phyloP scores from a whole-genome alignment of 352 stramenopile species.

The Phytophthora colocasiae region DNA sequence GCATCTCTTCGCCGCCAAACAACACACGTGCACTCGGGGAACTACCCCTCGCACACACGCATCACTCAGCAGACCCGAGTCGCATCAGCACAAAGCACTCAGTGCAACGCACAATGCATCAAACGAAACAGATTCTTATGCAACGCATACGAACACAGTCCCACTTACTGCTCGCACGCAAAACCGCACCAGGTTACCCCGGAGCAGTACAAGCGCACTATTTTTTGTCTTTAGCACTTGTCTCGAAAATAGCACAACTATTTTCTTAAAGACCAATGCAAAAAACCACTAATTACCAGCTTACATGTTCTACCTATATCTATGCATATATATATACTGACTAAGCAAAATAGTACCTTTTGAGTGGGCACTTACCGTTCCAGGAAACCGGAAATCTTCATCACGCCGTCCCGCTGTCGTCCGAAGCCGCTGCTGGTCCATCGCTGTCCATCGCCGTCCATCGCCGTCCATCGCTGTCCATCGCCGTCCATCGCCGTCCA shows the following conservation, averaged over 20 bases:
- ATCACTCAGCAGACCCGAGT: not conserved
- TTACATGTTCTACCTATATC: too few species aligned
- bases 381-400: too few species aligned
- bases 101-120: constrained; percentile 8
- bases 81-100: constrained; percentile 10
- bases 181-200: not conserved
- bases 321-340: too few species aligned
- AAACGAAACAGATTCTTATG: constrained; percentile 11
- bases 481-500: too few species aligned
- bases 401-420: too few species aligned
- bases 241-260: constrained; percentile 5
- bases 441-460: too few species aligned
- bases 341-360: too few species aligned
- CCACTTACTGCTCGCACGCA: not conserved
- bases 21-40: not conserved
- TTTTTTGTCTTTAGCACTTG: not conserved
- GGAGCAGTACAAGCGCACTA: not conserved
- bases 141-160: constrained; percentile 16
- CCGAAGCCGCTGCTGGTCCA: too few species aligned
- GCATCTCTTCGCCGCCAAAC: not conserved
- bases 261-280: not conserved
- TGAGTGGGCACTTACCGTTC: too few species aligned
- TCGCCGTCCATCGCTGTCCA: too few species aligned
- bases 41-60: not conserved
- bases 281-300: constrained; percentile 1